Base-by-base conservation (phyloP, 305 asterid genomes). In the Caryopteris hybrid region DNA sequence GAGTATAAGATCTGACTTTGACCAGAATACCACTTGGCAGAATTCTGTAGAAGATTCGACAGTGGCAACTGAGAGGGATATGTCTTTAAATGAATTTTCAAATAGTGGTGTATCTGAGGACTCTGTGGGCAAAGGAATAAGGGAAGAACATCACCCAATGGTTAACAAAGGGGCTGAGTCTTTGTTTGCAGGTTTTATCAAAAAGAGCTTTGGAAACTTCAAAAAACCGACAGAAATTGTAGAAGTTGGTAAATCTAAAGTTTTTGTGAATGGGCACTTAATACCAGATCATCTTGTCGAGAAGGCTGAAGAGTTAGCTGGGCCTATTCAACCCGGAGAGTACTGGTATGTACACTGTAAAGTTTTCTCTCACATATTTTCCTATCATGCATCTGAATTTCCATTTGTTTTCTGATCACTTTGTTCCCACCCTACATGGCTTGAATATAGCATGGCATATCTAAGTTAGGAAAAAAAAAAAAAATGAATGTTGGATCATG, bases 301-400 rank as follows among this genome's bases (percentile, higher is more conserved):
- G 89, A 89, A 83, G 81, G 98, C 95, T 34, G 96, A 87, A 72
- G 79, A 79, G 65, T 74, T 83, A 61, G 89, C 98, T 47, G 98
- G 98, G 41, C 78, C 94, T 36, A 81, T 92, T 74, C 89, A 86
- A 78, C 89, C 88, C 0, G 96, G 98, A 70, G 81, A 86, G 10
- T 92, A 89, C 74, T 92, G 98, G 98, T 92, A 67, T 75, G 87
- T 59, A 16, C 60, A 31, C 23, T 72, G n/a, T 34, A 56, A 23
- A 57, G 38, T 20, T 45, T 1, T 68, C 23, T 58, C 42, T 46
- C 45, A 2, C 12, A 20, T 64, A 45, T 50, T 36, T 62, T 39
- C n/a, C 46, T 29, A 33, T 56, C 73, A 46, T 64, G 52, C 72
- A 41, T 56, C 23, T 23, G 45, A 21, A 25, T 22, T 54, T 38